Evolutionary conservation across 768 basidiomycete species (phyloP), one percentile per base, ranked within the genome.

Genomic region (Leccinellum luteum): DNA sequence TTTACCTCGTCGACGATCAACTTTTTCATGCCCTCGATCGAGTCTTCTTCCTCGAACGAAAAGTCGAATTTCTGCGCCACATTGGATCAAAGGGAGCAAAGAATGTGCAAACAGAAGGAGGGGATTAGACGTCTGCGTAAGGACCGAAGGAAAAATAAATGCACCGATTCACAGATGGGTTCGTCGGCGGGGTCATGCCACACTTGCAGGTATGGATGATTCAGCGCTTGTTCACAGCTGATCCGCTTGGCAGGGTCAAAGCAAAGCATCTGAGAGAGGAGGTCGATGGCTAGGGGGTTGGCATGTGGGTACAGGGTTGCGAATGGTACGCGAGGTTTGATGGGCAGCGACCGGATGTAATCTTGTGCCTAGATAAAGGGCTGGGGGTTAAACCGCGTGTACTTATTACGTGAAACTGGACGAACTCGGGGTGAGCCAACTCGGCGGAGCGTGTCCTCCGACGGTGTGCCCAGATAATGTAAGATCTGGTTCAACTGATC

Each of bases 161-260:
- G 65, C 64, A 93, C 94, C 50, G 81, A 73, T 35, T 91, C 85
- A 72, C 94, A 97, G 35, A 83, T 64, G 0, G 95, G 95, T 72
- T 97, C 95, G 69, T 98, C 95, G 10, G 90, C 85, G 19, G 94
- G 94, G 72, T 98, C 97, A 69, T 98, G 95, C 97, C 97, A 99
- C 12, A 98, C 97, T 59, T 90, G 85, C 59, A 92, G 76, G 75
- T 98, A 99, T 2, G 95, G 94, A 69, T 99, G 97, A 53, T 89
- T 88, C 51, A 99, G 78, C 2, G 97, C 97, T 69, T 98, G 87
- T 67, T 97, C 93, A 72, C 96, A 98, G 58, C 91, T 92, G 72
- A 98, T 95, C 54, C 96, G 87, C 75, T 93, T 93, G 17, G 93
- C 89, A 38, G 97, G 97, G 70, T 99, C 97, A 70, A 98, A 99